Percentiles rank a stretch among this genome's conserved stretches.
These are phyloP conservation scores for Diaporthe sp. DNA, from an alignment of 2,329 filamentous ascomycete genomes.

Conservation along the genomic window DNA sequence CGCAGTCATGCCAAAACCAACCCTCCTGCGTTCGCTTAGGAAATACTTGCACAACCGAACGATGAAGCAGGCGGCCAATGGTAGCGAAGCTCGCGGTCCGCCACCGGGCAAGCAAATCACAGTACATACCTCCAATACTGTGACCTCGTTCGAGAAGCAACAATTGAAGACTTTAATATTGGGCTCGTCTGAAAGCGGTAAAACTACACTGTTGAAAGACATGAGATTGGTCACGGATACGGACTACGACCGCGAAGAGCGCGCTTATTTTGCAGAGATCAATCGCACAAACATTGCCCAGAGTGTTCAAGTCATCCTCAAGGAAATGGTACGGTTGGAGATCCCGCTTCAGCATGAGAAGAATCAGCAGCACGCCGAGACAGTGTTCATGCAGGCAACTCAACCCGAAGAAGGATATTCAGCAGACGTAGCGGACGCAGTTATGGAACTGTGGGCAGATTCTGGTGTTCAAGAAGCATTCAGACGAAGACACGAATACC, in stretches of 20 bases:
- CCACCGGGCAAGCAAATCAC: background rate
- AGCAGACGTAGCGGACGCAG: background rate
- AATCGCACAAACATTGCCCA: background rate
- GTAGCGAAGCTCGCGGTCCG: background rate
- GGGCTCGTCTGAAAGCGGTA: background rate
- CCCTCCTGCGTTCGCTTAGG: background rate
- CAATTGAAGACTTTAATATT: background rate
- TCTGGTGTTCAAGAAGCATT: background rate
- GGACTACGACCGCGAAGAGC: background rate
- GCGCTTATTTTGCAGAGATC: background rate
- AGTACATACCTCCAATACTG: background rate
- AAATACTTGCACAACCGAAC: background rate
- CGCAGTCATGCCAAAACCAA: background rate
- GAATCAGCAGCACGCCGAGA: background rate
- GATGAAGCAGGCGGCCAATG: background rate
- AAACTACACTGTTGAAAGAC: background rate
- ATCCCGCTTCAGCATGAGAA: background rate
- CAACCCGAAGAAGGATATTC: background rate
- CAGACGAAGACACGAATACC: background rate
- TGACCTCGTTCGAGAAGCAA: background rate
- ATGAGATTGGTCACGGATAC: background rate
- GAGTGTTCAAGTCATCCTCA: background rate
- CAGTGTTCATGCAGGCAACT: background rate
- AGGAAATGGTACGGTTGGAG: background rate
- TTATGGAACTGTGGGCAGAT: background rate